phyloP scores from a whole-genome alignment of 148 eudicot genomes.

The Persicaria tinctoria region DNA sequence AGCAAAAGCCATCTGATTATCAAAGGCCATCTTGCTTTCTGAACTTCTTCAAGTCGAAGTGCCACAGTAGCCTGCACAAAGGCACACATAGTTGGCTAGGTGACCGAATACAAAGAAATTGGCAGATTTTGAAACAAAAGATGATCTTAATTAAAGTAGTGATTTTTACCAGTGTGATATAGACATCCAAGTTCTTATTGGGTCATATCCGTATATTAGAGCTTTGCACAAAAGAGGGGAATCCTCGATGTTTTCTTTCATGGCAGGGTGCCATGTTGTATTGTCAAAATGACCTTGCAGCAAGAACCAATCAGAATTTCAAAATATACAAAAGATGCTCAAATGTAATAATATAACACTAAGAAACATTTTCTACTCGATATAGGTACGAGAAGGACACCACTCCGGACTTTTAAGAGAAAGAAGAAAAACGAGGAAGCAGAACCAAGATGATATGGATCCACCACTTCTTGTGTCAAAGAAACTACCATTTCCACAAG shows the following conservation, averaged over 20 bases:
- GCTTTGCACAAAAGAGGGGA: slow-evolving; percentile 57
- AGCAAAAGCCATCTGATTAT: slow-evolving; percentile 23
- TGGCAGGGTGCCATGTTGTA: slow-evolving; percentile 89
- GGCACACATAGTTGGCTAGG: background rate
- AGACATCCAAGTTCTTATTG: slow-evolving; percentile 81
- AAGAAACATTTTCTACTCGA: too few species aligned
- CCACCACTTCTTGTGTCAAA: background rate
- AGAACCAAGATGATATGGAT: background rate
- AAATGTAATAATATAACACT: background rate
- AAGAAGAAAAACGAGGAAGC: background rate
- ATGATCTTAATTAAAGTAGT: background rate
- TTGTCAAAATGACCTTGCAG: slow-evolving; percentile 66
- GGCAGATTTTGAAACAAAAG: background rate
- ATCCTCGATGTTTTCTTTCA: slow-evolving; percentile 47
- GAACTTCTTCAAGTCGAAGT: slow-evolving; percentile 69
- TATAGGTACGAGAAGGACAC: too few species aligned
- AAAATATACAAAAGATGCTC: background rate
- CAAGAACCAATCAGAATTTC: background rate
- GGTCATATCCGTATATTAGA: slow-evolving; percentile 72
- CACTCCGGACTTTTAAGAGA: too few species aligned
- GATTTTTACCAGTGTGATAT: slow-evolving; percentile 72
- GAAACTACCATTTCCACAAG: too few species aligned
- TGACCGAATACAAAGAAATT: background rate
- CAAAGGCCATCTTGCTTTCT: slow-evolving; percentile 90
- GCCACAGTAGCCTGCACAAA: slow-evolving; percentile 52